Conservation (phyloP, 2,329 filamentous ascomycete species). For the Ophiosphaerella narmari region DNA sequence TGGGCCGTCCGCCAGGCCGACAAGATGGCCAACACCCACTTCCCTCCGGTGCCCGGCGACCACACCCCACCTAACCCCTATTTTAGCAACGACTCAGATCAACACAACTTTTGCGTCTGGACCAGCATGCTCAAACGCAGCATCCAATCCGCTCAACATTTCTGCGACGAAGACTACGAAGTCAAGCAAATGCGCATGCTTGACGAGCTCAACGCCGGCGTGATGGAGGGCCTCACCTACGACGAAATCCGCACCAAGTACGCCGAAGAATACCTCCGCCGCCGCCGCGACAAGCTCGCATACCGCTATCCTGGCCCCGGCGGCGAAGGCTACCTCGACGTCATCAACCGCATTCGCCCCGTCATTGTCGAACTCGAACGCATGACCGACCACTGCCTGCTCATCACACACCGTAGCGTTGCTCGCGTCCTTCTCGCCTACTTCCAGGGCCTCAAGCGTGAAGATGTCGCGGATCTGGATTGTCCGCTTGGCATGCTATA, state of each 20-base stretch:
- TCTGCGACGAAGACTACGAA: constrained; percentile 91
- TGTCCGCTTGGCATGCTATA: constrained; percentile 93
- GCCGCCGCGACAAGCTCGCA: constrained; percentile 83
- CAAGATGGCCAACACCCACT: constrained; percentile 75
- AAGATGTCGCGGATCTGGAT: constrained; percentile 92
- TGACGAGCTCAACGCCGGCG: constrained; percentile 91
- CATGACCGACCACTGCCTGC: constrained; percentile 91
- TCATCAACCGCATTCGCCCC: constrained; percentile 91
- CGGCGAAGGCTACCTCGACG: constrained; percentile 93
- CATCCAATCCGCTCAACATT: constrained; percentile 84
- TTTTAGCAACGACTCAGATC: constrained; percentile 55
- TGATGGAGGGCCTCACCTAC: constrained; percentile 95
- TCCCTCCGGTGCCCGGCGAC: constrained; percentile 89
- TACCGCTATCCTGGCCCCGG: constrained; percentile 97
- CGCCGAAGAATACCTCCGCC: constrained; percentile 79
- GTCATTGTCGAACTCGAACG: constrained; percentile 97
- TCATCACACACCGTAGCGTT: constrained; percentile 91
- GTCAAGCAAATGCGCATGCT: constrained; percentile 98
- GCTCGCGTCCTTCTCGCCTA: constrained; percentile 93
- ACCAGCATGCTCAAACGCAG: constrained; percentile 94
- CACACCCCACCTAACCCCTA: constrained; percentile 95
- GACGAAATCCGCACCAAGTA: constrained; percentile 80
- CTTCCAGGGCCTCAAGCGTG: constrained; percentile 88
- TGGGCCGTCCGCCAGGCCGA: constrained; percentile 85
- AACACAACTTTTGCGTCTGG: constrained; percentile 97